phyloP scores from a whole-genome alignment of 495 filamentous ascomycete species.

The Parathielavia hyrcaniae region DNA sequence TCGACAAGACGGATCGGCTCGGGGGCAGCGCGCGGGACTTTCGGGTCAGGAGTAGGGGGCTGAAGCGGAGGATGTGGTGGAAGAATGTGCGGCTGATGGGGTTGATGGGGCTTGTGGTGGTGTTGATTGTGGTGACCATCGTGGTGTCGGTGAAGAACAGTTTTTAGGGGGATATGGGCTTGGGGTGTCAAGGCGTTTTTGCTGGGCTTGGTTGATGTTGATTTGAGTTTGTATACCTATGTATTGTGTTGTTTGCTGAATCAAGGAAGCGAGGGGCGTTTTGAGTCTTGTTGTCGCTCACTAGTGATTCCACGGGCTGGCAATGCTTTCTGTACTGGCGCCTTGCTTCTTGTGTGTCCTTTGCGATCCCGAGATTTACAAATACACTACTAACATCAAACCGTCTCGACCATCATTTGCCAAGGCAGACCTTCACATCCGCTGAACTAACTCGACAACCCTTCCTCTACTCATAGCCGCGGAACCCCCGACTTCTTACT shows the following conservation, averaged over 20 bases:
- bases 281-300: background rate
- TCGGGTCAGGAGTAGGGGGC: conserved; percentile 69
- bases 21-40: conserved; percentile 85
- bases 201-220: conserved; percentile 1
- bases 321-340: background rate
- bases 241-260: background rate
- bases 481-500: conserved; percentile 25
- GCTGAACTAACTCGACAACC: background rate
- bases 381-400: background rate
- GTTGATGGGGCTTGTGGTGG: conserved; percentile 69
- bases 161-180: conserved; percentile 15
- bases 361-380: background rate
- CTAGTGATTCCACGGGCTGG: background rate
- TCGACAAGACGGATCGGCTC: conserved; percentile 93
- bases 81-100: conserved; percentile 96
- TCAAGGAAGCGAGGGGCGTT: conserved; percentile 3
- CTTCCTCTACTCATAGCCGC: conserved; percentile 35
- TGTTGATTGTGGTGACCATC: conserved; percentile 63
- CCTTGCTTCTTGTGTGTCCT: conserved; percentile 1
- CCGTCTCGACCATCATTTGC: too few relatives aligned
- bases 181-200: background rate
- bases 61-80: conserved; percentile 98
- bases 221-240: conserved; percentile 2
- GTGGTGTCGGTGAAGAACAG: conserved; percentile 40
- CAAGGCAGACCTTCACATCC: background rate